Evolutionary conservation across 306 rosid genomes (phyloP).

Genomic region (Rosa persica): DNA sequence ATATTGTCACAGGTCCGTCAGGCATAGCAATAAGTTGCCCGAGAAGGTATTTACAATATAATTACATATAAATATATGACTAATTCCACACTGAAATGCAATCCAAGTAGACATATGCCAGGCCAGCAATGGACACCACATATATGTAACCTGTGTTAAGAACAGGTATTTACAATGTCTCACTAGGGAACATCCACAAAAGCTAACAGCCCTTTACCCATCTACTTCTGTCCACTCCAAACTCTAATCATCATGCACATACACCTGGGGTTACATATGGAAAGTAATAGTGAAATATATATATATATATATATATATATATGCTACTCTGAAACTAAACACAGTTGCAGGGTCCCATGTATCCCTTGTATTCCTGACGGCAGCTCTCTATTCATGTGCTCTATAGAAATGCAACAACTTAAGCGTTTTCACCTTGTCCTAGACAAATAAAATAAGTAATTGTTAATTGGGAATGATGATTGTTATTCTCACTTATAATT

Average conservation of each 20-base stretch:
- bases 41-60: not conserved
- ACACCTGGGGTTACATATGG: not conserved
- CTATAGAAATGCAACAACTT: slow-evolving; percentile 75
- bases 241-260: slow-evolving; percentile 23
- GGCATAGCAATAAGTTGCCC: not conserved
- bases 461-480: slow-evolving; percentile 7
- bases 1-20: not conserved
- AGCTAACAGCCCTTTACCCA: slow-evolving; percentile 20
- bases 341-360: slow-evolving; percentile 10
- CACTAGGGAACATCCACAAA: slow-evolving; percentile 28
- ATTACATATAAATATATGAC: not conserved
- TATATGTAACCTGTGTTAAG: slow-evolving; percentile 11
- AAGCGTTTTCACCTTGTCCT: slow-evolving; percentile 74
- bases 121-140: slow-evolving; percentile 22
- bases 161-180: slow-evolving; percentile 40
- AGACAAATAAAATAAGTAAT: not conserved
- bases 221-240: slow-evolving; percentile 14
- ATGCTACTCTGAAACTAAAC: slow-evolving; percentile 5
- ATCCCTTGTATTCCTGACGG: slow-evolving; percentile 16
- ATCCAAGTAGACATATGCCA: slow-evolving; percentile 8
- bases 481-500: slow-evolving; percentile 6
- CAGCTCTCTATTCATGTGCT: slow-evolving; percentile 40
- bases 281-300: not conserved
- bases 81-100: not conserved
- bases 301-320: slow-evolving; percentile 16